A percentile compares a stretch with the other conserved stretches of the same genome.
phyloP scores from a whole-genome alignment of 805 yeast genomes.

The Cyberlindnera maritima region DNA sequence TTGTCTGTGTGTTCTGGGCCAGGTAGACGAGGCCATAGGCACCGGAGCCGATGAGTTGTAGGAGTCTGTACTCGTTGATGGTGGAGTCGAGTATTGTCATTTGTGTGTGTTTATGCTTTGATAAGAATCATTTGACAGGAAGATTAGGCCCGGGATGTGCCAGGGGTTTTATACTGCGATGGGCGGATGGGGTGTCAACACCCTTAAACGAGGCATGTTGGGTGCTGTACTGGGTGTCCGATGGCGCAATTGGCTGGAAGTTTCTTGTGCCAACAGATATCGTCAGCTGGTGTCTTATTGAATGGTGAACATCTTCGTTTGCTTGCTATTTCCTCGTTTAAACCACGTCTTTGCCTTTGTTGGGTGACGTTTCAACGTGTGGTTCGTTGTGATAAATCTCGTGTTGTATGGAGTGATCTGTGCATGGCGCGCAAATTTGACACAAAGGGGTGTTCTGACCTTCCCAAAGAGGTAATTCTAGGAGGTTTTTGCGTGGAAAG shows the following conservation, averaged over 20 bases:
- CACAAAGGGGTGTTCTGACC: background rate
- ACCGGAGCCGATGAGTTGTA: slow-evolving; percentile 59
- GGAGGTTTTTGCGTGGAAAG: no score
- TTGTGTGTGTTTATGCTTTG: no score
- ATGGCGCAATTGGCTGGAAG: no score
- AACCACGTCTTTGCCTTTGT: no score
- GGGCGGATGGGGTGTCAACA: background rate
- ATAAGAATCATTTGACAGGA: no score
- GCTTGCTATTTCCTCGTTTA: no score
- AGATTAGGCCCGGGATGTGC: no score
- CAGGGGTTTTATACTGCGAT: background rate
- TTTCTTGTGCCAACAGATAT: no score
- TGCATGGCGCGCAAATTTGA: background rate
- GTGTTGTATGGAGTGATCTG: background rate
- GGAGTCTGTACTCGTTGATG: slow-evolving; percentile 21
- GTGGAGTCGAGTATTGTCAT: slow-evolving; percentile 13
- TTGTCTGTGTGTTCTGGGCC: slow-evolving; percentile 53
- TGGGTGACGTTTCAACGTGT: no score
- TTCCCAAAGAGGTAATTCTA: background rate
- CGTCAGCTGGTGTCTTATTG: no score
- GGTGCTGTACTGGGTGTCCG: no score
- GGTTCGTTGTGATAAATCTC: background rate
- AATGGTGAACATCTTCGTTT: no score
- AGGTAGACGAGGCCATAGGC: slow-evolving; percentile 81
- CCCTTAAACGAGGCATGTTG: background rate